phyloP scores from a whole-genome alignment of 192 early-diverging fungal species.

The Rhizophagus sp. region DNA sequence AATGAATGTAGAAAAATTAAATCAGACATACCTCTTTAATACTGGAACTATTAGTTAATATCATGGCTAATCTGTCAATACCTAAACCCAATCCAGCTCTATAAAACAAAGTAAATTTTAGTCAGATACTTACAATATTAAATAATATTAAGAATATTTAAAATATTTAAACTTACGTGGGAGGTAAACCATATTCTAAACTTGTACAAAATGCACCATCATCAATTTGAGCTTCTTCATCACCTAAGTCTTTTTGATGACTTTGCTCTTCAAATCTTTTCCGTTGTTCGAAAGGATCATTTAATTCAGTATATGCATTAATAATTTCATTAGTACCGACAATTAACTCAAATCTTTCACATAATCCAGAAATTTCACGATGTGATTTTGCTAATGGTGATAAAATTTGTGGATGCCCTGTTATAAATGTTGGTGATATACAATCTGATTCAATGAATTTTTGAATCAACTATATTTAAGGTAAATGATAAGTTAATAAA shows the following conservation, averaged over 20 bases:
- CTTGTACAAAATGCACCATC: constrained; percentile 97
- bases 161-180: constrained; percentile 52
- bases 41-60: constrained; percentile 96
- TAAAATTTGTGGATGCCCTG: constrained; percentile 97
- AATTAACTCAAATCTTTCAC: constrained; percentile 98
- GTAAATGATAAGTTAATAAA: constrained; percentile 45
- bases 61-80: constrained; percentile 96
- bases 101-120: not conserved
- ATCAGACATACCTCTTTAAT: constrained; percentile 81
- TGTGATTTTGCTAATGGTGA: constrained; percentile 98
- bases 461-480: constrained; percentile 58
- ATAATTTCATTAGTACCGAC: constrained; percentile 98
- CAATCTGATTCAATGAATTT: constrained; percentile 79
- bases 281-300: constrained; percentile 99
- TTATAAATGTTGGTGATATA: constrained; percentile 91
- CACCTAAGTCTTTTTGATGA: constrained; percentile 91
- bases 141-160: constrained; percentile 7
- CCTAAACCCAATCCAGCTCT: constrained; percentile 88
- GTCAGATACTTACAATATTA: too few species aligned
- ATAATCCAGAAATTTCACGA: constrained; percentile 82
- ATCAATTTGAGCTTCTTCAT: constrained; percentile 97
- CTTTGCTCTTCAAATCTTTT: constrained; percentile 98
- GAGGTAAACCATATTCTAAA: constrained; percentile 97
- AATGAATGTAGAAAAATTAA: too few species aligned
- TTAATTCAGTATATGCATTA: constrained; percentile 99